Evolutionary conservation across 2,329 filamentous ascomycete species (phyloP).

Genomic region (Trichophyton rubrum): DNA sequence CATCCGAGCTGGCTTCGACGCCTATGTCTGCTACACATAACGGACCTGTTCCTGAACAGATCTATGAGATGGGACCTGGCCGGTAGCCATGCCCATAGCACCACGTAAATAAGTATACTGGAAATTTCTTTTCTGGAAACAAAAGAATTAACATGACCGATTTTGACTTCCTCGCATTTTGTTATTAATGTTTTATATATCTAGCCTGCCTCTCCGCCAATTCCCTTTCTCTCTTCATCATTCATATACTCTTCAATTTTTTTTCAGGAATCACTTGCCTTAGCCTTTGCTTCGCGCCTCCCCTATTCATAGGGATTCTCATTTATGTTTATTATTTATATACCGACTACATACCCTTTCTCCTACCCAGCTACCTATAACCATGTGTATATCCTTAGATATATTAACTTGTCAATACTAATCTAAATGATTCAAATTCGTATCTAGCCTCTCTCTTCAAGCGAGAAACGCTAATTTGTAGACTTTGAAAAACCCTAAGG

Average conservation of each 20-base stretch:
- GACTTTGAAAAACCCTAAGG: no score
- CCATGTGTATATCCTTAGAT: background rate
- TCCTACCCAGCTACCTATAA: background rate
- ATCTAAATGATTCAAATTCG: background rate
- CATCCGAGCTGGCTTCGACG: slow-evolving; percentile 2
- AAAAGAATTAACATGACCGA: background rate
- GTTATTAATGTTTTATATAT: slow-evolving; percentile 1
- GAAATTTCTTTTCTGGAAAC: no score
- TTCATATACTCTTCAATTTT: background rate
- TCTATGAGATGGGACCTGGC: slow-evolving; percentile 12
- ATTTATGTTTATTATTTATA: background rate
- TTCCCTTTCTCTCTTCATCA: background rate
- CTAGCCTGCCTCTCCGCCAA: background rate
- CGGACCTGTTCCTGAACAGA: slow-evolving; percentile 13
- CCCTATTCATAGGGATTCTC: background rate
- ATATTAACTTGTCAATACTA: background rate
- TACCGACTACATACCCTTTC: background rate
- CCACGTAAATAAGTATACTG: no score
- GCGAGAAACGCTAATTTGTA: no score
- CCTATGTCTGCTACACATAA: slow-evolving; percentile 11
- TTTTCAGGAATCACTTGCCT: background rate
- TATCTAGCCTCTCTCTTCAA: no score
- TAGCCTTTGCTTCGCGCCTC: background rate
- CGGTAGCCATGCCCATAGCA: background rate
- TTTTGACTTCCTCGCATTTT: background rate